Evolutionary conservation across 768 basidiomycete genomes (phyloP).

Genomic region (Ramaria sp.): DNA sequence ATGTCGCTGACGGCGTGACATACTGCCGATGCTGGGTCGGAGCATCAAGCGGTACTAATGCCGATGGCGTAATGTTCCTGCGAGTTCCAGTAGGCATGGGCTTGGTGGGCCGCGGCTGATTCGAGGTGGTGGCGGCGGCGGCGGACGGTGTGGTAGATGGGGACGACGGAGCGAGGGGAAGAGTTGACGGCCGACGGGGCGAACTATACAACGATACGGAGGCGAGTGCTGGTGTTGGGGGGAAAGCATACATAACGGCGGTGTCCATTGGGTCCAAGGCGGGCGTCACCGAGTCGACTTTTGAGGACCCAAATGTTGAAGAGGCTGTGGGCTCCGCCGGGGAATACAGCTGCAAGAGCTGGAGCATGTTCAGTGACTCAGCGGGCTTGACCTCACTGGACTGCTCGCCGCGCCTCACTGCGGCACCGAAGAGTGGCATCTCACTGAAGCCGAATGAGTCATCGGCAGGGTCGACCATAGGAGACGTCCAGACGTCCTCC

Average conservation of each 20-base stretch:
- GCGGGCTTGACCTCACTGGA: not conserved
- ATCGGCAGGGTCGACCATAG: constrained; percentile 2
- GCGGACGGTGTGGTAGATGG: not conserved
- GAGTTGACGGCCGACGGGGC: not conserved
- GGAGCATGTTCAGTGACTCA: not conserved
- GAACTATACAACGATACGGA: not conserved
- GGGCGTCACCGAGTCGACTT: not conserved
- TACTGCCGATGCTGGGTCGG: constrained; percentile 78
- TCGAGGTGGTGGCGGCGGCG: not conserved
- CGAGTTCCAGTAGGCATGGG: constrained; percentile 53
- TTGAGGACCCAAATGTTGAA: not conserved
- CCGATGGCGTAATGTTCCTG: constrained; percentile 53
- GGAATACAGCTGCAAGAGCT: not conserved
- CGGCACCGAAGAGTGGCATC: constrained; percentile 8
- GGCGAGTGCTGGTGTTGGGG: not conserved
- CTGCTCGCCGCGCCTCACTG: not conserved
- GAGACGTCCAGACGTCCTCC: not conserved
- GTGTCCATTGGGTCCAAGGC: not conserved
- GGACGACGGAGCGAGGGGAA: not conserved
- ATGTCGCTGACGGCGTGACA: constrained; percentile 59
- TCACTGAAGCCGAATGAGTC: not conserved
- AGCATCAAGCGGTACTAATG: constrained; percentile 60
- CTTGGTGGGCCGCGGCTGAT: constrained; percentile 14
- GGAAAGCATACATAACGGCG: not conserved
- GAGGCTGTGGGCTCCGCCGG: not conserved